Percentiles rank a stretch among this genome's conserved stretches.
phyloP scores from a whole-genome alignment of 129 eudicot species.

The Flaveria brownii region DNA sequence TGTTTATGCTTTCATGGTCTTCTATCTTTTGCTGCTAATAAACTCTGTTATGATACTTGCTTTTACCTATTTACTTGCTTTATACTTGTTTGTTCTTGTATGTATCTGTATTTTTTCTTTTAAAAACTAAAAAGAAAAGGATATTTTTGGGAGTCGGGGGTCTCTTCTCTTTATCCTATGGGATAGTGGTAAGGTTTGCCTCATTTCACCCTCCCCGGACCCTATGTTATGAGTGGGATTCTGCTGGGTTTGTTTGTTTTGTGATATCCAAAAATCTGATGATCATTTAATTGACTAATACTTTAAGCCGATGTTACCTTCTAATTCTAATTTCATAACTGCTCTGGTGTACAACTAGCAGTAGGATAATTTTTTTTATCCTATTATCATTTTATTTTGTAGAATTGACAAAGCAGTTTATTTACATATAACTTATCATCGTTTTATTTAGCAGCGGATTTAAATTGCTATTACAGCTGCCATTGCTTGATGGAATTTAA shows the following conservation, averaged over 20 bases:
- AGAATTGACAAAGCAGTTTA: background rate
- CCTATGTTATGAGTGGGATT: no score
- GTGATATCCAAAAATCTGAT: conserved; percentile 1
- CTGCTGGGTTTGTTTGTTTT: background rate
- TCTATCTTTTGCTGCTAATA: no score
- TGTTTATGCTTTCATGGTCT: no score
- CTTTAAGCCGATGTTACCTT: conserved; percentile 4
- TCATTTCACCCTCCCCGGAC: no score
- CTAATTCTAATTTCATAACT: background rate
- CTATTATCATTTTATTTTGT: background rate
- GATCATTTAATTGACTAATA: background rate
- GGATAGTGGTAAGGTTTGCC: no score
- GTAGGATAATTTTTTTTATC: background rate
- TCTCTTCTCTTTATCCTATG: no score
- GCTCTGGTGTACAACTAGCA: background rate
- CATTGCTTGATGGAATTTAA: background rate
- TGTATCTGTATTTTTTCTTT: no score
- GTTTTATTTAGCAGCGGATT: background rate
- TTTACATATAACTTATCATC: background rate
- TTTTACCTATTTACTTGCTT: no score
- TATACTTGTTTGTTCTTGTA: no score
- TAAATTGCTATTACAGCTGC: background rate
- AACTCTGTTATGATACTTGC: no score
- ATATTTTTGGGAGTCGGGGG: no score
- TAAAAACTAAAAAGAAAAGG: no score